Percentiles rank a stretch among this genome's conserved stretches.
Conservation (phyloP, 352 stramenopile genomes). For the Globisporangium middletonii region DNA sequence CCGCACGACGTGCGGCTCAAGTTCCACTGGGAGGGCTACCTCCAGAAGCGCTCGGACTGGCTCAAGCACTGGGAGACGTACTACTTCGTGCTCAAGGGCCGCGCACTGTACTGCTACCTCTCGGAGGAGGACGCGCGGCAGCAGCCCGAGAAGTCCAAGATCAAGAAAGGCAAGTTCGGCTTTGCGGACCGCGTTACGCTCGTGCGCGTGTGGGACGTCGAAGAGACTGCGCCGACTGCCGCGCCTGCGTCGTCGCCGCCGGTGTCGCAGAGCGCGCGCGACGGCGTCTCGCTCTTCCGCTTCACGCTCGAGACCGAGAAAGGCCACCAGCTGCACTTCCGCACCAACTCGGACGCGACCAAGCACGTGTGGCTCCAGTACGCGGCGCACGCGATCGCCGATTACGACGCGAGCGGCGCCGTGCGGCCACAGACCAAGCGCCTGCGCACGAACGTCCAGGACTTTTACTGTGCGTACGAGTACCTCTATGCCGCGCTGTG, state of each 20-base stretch:
- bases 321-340: constrained; percentile 82
- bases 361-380: constrained; percentile 83
- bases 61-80: constrained; percentile 89
- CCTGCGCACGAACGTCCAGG: constrained; percentile 41
- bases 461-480: constrained; percentile 79
- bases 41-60: constrained; percentile 87
- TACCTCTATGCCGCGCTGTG: constrained; percentile 63
- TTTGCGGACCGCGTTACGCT: constrained; percentile 78
- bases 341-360: constrained; percentile 73
- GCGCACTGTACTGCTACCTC: constrained; percentile 77
- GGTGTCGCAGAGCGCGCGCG: background rate
- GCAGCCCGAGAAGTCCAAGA: constrained; percentile 82
- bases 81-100: constrained; percentile 75
- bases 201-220: constrained; percentile 67
- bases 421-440: constrained; percentile 22
- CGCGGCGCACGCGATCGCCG: constrained; percentile 49
- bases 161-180: constrained; percentile 86
- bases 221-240: constrained; percentile 22
- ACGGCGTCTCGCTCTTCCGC: constrained; percentile 45
- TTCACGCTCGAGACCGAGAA: constrained; percentile 83
- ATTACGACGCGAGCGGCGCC: constrained; percentile 36
- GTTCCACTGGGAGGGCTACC: constrained; percentile 81
- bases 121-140: constrained; percentile 71
- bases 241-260: background rate
- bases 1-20: constrained; percentile 37